Conservation (phyloP, 2,329 filamentous ascomycete genomes). For the Stagonosporopsis tanaceti region DNA sequence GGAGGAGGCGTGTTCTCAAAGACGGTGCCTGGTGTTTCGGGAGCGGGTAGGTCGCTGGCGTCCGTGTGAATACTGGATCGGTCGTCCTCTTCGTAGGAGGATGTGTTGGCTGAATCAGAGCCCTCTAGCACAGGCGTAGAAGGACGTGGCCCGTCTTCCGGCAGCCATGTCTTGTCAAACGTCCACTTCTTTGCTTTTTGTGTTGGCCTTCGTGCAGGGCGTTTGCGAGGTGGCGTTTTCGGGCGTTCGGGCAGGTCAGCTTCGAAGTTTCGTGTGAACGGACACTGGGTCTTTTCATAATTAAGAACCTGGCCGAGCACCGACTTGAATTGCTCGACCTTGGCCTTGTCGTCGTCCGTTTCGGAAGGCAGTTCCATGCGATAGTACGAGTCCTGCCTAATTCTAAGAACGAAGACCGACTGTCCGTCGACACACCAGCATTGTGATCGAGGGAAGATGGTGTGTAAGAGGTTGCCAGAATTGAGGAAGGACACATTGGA, state of each 20-base stretch:
- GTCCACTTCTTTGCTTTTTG: conserved; percentile 60
- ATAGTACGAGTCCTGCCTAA: conserved; percentile 85
- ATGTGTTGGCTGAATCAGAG: conserved; percentile 41
- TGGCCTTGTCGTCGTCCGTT: conserved; percentile 68
- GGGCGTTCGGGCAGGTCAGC: conserved; percentile 76
- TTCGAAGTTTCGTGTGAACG: conserved; percentile 79
- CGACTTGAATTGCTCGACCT: conserved; percentile 71
- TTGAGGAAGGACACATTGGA: conserved; percentile 84
- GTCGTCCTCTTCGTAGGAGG: conserved; percentile 47
- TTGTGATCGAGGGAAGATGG: conserved; percentile 88
- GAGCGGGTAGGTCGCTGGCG: conserved; percentile 34
- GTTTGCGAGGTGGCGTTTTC: conserved; percentile 61
- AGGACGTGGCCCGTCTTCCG: conserved; percentile 50
- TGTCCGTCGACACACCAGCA: conserved; percentile 91
- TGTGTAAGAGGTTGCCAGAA: conserved; percentile 82
- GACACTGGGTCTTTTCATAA: conserved; percentile 88
- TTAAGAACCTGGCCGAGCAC: conserved; percentile 77
- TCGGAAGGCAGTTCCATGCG: conserved; percentile 82
- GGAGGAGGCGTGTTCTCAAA: conserved; percentile 25
- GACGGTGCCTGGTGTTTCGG: conserved; percentile 33
- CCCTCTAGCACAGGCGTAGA: conserved; percentile 40
- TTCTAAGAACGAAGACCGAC: conserved; percentile 85
- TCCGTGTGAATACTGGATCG: conserved; percentile 46
- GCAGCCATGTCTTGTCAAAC: conserved; percentile 57
- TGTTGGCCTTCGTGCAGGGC: conserved; percentile 66